phyloP scores from a whole-genome alignment of 2,329 filamentous ascomycete species.

The Diaporthe velutina region DNA sequence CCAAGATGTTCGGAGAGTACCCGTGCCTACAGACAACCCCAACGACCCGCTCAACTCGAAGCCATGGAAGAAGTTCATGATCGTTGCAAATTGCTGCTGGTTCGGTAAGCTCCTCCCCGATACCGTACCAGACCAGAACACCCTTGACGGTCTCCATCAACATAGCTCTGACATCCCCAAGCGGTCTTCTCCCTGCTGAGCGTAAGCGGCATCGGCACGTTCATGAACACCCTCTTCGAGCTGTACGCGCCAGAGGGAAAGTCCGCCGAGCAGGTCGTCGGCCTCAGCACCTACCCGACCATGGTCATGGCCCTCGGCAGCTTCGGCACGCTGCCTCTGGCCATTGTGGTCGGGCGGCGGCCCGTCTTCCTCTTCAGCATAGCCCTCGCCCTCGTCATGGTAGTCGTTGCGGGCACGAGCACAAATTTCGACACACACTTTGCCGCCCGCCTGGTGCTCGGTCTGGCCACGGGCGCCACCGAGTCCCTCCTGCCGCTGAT shows the following conservation, averaged over 20 bases:
- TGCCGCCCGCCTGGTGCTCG: not conserved
- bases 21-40: constrained; percentile 1
- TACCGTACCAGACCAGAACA: constrained; percentile 19
- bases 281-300: not conserved
- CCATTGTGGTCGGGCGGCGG: not conserved
- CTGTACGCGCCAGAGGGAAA: not conserved
- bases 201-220: not conserved
- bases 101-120: not conserved
- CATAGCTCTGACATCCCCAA: not conserved
- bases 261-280: constrained; percentile 9
- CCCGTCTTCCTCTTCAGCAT: not conserved
- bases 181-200: constrained; percentile 12
- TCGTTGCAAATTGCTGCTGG: constrained; percentile 3
- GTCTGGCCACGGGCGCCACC: not conserved
- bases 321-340: not conserved
- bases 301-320: constrained; percentile 11
- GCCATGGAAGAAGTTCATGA: not conserved
- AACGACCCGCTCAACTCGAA: not conserved
- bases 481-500: constrained; percentile 11
- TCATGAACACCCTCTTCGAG: constrained; percentile 14
- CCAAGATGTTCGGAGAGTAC: constrained; percentile 1
- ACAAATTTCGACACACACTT: not conserved
- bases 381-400: not conserved
- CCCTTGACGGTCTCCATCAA: not conserved
- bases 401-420: not conserved